These are phyloP conservation scores for Phytophthora boehmeriae DNA, from an alignment of 352 stramenopile genomes.

Conservation along the genomic window DNA sequence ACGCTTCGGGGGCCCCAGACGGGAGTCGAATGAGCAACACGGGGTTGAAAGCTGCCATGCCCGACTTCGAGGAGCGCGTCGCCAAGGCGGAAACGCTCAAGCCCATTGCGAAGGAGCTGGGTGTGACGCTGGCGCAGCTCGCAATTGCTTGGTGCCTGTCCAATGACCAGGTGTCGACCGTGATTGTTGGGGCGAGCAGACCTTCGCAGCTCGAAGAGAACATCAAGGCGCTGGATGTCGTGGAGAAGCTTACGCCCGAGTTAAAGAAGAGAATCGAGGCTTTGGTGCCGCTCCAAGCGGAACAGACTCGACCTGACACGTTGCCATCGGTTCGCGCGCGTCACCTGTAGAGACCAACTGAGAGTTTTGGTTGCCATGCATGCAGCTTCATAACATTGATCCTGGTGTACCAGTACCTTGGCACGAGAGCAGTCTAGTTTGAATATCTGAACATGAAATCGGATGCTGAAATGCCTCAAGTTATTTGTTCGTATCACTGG, in stretches of 20 bases:
- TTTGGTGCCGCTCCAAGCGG: background rate
- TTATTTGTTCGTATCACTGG: no score
- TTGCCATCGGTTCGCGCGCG: background rate
- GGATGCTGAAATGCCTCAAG: no score
- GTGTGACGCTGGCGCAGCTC: slow-evolving; percentile 48
- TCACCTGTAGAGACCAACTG: background rate
- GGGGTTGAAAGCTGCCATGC: slow-evolving; percentile 43
- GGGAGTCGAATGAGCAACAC: slow-evolving; percentile 25
- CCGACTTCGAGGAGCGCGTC: slow-evolving; percentile 17
- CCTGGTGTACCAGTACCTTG: no score
- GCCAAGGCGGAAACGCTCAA: slow-evolving; percentile 37
- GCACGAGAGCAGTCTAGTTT: slow-evolving; percentile 51
- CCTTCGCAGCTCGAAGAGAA: slow-evolving; percentile 64
- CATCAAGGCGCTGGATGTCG: slow-evolving; percentile 38
- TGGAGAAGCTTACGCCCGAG: background rate
- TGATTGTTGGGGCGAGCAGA: slow-evolving; percentile 63
- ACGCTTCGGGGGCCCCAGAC: slow-evolving; percentile 25
- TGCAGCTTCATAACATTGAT: no score
- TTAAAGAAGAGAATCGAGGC: background rate
- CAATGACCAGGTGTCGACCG: slow-evolving; percentile 63
- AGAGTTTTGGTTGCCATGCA: no score
- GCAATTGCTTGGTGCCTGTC: slow-evolving; percentile 57
- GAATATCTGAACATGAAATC: no score
- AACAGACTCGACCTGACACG: background rate
- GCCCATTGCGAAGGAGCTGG: slow-evolving; percentile 45